Conservation (phyloP, 257 asterid species). For the Datura wrightii region DNA sequence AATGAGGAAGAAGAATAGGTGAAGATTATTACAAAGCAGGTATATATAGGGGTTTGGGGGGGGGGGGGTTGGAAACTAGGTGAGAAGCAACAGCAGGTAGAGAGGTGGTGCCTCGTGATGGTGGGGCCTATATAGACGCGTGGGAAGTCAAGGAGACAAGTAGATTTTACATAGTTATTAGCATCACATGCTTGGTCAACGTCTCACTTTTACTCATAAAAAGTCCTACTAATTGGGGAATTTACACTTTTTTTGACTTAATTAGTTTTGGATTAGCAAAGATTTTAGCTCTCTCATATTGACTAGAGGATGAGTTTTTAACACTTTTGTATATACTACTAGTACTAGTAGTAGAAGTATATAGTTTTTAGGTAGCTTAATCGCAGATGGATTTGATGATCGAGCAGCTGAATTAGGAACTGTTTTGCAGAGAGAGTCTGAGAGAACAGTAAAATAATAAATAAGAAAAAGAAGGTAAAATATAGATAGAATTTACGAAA, state of each 20-base stretch:
- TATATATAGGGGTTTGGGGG: background rate
- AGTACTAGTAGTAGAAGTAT: no score
- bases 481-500: no score
- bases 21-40: background rate
- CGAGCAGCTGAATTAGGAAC: no score
- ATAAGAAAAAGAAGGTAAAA: no score
- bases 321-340: no score
- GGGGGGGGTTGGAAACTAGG: background rate
- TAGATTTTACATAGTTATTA: background rate
- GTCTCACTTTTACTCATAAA: background rate
- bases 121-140: constrained; percentile 33
- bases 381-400: no score
- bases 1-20: background rate
- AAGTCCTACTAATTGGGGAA: background rate
- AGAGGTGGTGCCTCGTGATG: background rate
- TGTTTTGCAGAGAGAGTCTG: no score
- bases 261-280: background rate
- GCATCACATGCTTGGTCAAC: constrained; percentile 21
- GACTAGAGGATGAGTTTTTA: background rate
- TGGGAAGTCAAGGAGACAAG: constrained; percentile 31
- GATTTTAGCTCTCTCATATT: background rate
- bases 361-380: no score
- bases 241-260: background rate
- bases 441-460: no score
- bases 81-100: background rate